These are phyloP conservation scores for Leccinellum albellum DNA, from an alignment of 768 basidiomycete genomes.

Conservation along the genomic window DNA sequence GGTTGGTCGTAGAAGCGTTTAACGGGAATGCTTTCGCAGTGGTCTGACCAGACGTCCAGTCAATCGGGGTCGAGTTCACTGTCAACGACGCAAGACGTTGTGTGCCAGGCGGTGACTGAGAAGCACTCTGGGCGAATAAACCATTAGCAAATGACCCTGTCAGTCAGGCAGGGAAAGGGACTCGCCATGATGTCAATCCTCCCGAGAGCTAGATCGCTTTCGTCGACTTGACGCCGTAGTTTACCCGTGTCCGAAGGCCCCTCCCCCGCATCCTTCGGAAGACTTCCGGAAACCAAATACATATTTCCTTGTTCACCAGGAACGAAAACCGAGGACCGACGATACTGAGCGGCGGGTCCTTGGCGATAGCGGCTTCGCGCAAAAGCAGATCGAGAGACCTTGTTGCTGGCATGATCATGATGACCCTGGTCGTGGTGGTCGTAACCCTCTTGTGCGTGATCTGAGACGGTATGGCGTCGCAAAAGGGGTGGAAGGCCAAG, in stretches of 20 bases:
- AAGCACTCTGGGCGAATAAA: conserved; percentile 1
- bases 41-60: conserved; percentile 29
- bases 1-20: conserved; percentile 47
- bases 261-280: not conserved
- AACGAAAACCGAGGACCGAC: conserved; percentile 23
- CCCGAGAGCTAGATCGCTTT: conserved; percentile 34
- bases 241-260: not conserved
- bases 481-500: conserved; percentile 16
- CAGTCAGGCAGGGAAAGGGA: conserved; percentile 1
- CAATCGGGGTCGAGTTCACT: conserved; percentile 18
- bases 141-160: conserved; percentile 7
- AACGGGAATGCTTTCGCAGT: conserved; percentile 36
- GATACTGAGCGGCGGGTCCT: conserved; percentile 5
- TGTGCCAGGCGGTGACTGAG: not conserved
- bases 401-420: conserved; percentile 3
- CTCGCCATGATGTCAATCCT: conserved; percentile 48
- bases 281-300: conserved; percentile 23
- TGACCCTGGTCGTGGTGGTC: not conserved
- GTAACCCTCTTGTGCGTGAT: not conserved
- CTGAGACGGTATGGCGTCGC: conserved; percentile 7
- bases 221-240: conserved; percentile 12
- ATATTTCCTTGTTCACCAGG: conserved; percentile 24
- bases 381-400: conserved; percentile 15
- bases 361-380: conserved; percentile 19
- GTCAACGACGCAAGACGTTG: conserved; percentile 23